Evolutionary conservation across 2,329 filamentous ascomycete genomes (phyloP), one percentile per base, ranked within the genome.

Genomic region (Colletotrichum lini): DNA sequence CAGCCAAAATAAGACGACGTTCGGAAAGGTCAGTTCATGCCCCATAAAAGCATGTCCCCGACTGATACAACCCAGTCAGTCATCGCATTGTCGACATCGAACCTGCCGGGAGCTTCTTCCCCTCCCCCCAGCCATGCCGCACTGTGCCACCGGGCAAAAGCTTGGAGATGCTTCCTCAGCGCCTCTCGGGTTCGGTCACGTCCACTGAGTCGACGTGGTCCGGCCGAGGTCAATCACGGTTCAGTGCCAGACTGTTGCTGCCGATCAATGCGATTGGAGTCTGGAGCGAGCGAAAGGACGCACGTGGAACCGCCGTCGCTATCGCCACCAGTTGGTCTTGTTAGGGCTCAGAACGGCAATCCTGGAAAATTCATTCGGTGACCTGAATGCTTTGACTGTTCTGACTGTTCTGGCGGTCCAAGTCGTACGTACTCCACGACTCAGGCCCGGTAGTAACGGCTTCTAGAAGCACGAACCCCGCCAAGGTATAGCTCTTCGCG

Each of bases 1-100:
- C 69, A 72, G 65, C 58, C 65, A 30, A 30, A 63, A 68, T 53
- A 45, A 52, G 15, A 54, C 58, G 53, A 59, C 47, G 53, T 35
- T 52, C 63, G 61, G 38, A 58, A 54, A 59, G 52, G 65, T 58
- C 68, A 54, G 68, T 52, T 40, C 69, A 68, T 59, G 58, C 53
- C 62, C 47, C 59, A 49, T 59, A 45, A 45, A 71, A 57, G 45
- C 58, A 59, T 58, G 35, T 49, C 56, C 64, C 56, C 50, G 35
- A 62, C 53, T 26, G 26, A 26, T 57, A 61, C 52, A 53, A 72
- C 60, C 49, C 60, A 61, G 52, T 23, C 23, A 23, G 23, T 58
- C 49, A 47, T 69, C 52, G 59, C 42, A 65, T 60, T 49, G 47
- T 70, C 57, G 59, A 26, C 56, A 57, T 23, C 60, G 40, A 54